Percentiles rank a stretch among this genome's conserved stretches.
phyloP scores from a whole-genome alignment of 2,329 filamentous ascomycete genomes.

The Chaetomiaceae sp. region DNA sequence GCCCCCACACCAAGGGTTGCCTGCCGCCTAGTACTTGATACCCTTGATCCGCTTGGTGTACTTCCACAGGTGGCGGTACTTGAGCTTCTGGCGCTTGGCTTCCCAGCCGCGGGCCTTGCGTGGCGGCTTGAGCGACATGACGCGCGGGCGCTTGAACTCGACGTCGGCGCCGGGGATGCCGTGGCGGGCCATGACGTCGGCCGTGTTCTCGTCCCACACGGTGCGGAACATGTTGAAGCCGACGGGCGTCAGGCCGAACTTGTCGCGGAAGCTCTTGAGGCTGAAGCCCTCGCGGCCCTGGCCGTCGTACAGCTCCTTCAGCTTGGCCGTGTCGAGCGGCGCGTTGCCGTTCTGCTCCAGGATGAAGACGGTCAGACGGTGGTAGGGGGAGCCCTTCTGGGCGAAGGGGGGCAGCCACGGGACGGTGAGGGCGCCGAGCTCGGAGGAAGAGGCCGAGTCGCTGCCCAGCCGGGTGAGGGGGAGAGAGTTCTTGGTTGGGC shows the following conservation, averaged over 20 bases:
- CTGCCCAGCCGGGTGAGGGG: conserved; percentile 59
- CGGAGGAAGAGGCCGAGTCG: conserved; percentile 31
- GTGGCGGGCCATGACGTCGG: conserved; percentile 78
- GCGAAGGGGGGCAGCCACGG: conserved; percentile 84
- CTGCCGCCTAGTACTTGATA: conserved; percentile 17
- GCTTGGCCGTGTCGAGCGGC: conserved; percentile 52
- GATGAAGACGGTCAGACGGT: conserved; percentile 79
- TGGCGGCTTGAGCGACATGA: conserved; percentile 62
- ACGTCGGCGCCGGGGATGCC: conserved; percentile 71
- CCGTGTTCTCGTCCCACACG: conserved; percentile 83
- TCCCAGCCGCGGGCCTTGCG: conserved; percentile 62
- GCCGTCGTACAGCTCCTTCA: conserved; percentile 48
- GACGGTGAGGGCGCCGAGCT: conserved; percentile 56
- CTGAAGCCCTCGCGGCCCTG: conserved; percentile 62
- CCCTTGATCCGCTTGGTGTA: conserved; percentile 54
- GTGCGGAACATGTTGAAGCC: conserved; percentile 85
- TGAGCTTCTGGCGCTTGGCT: conserved; percentile 59
- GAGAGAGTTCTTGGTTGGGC: conserved; percentile 53
- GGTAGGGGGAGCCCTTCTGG: conserved; percentile 87
- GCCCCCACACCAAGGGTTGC: background rate
- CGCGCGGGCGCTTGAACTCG: conserved; percentile 77
- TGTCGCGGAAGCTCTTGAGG: conserved; percentile 68
- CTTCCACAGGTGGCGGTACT: conserved; percentile 63
- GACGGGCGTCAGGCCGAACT: conserved; percentile 65
- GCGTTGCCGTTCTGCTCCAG: conserved; percentile 69